Conservation (phyloP, 1,139 yeast species). For the Hansenula sp. region DNA sequence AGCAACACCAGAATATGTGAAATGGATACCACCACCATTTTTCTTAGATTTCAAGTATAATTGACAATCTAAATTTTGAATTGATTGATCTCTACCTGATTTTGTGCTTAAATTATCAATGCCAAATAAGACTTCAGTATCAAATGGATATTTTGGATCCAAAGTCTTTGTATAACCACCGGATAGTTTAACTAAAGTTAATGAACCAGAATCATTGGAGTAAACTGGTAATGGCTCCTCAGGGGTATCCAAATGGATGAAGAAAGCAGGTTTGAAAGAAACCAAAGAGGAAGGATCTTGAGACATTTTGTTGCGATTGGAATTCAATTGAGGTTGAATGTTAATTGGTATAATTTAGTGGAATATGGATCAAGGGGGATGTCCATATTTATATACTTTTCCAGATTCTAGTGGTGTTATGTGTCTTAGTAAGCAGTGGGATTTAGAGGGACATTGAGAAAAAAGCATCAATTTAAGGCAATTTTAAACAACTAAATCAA, state of each 20-base stretch:
- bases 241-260: conserved; percentile 13
- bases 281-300: conserved; percentile 6
- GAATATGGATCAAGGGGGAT: too few species aligned
- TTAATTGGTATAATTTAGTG: too few species aligned
- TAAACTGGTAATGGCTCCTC: conserved; percentile 17
- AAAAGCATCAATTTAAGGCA: too few species aligned
- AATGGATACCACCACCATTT: conserved; percentile 33
- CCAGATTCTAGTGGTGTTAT: neutral
- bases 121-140: conserved; percentile 33
- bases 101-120: conserved; percentile 42
- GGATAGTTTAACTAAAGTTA: conserved; percentile 24
- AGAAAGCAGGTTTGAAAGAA: conserved; percentile 31
- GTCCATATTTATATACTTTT: too few species aligned
- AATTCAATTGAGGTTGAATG: neutral
- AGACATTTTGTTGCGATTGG: neutral
- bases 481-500: too few species aligned
- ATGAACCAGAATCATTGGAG: conserved; percentile 15
- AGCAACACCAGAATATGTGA: conserved; percentile 44
- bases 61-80: conserved; percentile 40
- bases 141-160: conserved; percentile 30
- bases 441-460: too few species aligned
- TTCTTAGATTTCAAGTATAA: conserved; percentile 40
- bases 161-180: conserved; percentile 33
- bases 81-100: conserved; percentile 27
- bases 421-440: neutral